Conservation (phyloP, 1,139 yeast genomes). For the Candida sojae region DNA sequence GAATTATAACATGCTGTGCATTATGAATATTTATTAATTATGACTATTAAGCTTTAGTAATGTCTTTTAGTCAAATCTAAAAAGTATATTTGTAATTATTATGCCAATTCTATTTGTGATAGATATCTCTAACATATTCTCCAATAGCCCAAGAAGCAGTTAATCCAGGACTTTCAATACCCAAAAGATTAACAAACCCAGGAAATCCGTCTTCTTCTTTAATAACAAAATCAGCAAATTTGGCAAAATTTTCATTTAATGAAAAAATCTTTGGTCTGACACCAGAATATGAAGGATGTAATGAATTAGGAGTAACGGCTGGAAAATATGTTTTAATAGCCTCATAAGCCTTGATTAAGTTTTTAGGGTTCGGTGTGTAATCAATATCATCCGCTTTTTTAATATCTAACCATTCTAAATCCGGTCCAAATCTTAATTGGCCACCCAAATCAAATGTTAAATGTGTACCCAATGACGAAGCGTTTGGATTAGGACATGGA, state of each 20-base stretch:
- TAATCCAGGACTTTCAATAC: slow-evolving; percentile 89
- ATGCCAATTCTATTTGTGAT: slow-evolving; percentile 18
- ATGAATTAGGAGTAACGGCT: slow-evolving; percentile 45
- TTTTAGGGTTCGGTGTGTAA: slow-evolving; percentile 48
- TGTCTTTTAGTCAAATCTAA: no score
- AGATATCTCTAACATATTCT: slow-evolving; percentile 58
- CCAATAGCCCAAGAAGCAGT: slow-evolving; percentile 84
- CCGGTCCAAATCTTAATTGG: slow-evolving; percentile 83
- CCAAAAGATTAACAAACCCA: slow-evolving; percentile 78
- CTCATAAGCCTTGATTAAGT: slow-evolving; percentile 54
- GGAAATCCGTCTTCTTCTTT: slow-evolving; percentile 63
- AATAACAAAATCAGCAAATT: slow-evolving; percentile 74
- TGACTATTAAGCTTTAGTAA: no score
- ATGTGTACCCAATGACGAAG: slow-evolving; percentile 83
- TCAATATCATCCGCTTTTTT: slow-evolving; percentile 39
- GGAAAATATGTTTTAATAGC: slow-evolving; percentile 71
- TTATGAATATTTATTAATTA: no score
- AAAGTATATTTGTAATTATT: no score
- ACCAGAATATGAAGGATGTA: slow-evolving; percentile 75
- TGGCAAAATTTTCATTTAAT: slow-evolving; percentile 34
- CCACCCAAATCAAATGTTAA: slow-evolving; percentile 84
- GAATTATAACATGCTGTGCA: no score
- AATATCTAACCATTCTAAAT: slow-evolving; percentile 73
- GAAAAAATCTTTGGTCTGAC: slow-evolving; percentile 75
- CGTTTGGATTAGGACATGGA: slow-evolving; percentile 76